Evolutionary conservation across 1,284 basidiomycete genomes (phyloP).

Genomic region (Psilocybe mexicana): DNA sequence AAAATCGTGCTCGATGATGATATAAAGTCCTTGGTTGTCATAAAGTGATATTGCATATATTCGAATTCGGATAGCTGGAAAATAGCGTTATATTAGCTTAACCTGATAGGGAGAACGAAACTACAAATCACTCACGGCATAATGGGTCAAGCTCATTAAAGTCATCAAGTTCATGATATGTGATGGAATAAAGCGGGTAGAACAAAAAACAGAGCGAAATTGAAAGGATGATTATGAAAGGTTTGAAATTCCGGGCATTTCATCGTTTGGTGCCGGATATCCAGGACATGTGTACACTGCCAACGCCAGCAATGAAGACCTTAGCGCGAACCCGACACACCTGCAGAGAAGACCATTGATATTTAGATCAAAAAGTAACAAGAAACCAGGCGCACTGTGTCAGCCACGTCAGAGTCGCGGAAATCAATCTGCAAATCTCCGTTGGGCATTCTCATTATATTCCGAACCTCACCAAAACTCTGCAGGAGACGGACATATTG

Average conservation of each 20-base stretch:
- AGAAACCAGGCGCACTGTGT: conserved; percentile 53
- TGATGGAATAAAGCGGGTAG: conserved; percentile 1
- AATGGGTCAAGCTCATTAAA: conserved; percentile 10
- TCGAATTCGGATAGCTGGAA: conserved; percentile 2
- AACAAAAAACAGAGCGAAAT: conserved; percentile 10
- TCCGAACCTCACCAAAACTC: conserved; percentile 73
- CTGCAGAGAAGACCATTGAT: conserved; percentile 33
- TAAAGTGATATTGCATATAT: conserved; percentile 19
- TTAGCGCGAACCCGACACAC: conserved; percentile 74
- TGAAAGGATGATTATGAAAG: background rate
- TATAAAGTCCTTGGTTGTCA: conserved; percentile 15
- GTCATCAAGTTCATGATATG: conserved; percentile 11
- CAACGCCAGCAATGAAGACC: conserved; percentile 69
- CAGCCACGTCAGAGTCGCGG: conserved; percentile 70
- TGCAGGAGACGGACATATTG: conserved; percentile 26
- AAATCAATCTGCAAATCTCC: conserved; percentile 75
- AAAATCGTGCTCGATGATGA: conserved; percentile 3
- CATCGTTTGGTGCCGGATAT: conserved; percentile 62
- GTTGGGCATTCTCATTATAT: conserved; percentile 69
- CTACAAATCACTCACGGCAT: conserved; percentile 13
- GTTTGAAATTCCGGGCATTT: conserved; percentile 17
- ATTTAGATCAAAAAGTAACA: conserved; percentile 2
- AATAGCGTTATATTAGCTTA: background rate
- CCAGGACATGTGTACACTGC: conserved; percentile 77
- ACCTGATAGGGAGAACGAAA: background rate